These are phyloP conservation scores for Fomes fomentarius DNA, from an alignment of 1,284 basidiomycete species.

Conservation along the genomic window DNA sequence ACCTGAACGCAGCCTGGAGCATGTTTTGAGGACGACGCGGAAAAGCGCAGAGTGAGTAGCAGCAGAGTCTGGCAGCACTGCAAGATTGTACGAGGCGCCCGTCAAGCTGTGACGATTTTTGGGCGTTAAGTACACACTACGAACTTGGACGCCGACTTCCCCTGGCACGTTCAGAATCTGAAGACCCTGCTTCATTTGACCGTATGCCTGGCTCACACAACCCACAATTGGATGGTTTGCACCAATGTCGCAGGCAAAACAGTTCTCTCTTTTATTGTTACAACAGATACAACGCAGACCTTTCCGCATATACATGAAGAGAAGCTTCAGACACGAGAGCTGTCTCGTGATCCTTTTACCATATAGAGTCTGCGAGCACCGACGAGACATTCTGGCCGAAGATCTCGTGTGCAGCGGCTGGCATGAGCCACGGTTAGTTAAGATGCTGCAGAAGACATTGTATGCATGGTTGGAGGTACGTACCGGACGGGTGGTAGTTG, in stretches of 20 bases:
- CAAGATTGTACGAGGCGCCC: slow-evolving; percentile 1
- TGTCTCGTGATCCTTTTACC: slow-evolving; percentile 12
- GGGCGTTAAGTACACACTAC: slow-evolving; percentile 1
- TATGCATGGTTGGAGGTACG: no score
- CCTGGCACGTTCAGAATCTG: no score
- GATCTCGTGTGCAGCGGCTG: slow-evolving; percentile 29
- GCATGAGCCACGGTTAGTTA: no score
- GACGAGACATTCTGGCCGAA: slow-evolving; percentile 28
- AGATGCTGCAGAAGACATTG: no score
- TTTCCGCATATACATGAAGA: no score
- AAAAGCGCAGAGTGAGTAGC: slow-evolving; percentile 15
- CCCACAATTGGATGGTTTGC: no score
- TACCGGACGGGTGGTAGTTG: slow-evolving; percentile 17
- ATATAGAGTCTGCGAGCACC: slow-evolving; percentile 25
- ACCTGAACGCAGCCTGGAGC: slow-evolving; percentile 22
- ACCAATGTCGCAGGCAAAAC: no score
- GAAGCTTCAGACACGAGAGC: not conserved
- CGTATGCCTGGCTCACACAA: no score
- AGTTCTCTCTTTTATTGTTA: no score
- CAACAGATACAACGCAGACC: not conserved
- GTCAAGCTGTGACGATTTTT: slow-evolving; percentile 4
- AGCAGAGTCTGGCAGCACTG: not conserved
- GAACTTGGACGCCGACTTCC: not conserved
- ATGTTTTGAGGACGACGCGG: slow-evolving; percentile 7
- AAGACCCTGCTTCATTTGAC: no score